Evolutionary conservation across 441 rosid species (phyloP), one percentile per base, ranked within the genome.

Genomic region (Omphalea diandra): DNA sequence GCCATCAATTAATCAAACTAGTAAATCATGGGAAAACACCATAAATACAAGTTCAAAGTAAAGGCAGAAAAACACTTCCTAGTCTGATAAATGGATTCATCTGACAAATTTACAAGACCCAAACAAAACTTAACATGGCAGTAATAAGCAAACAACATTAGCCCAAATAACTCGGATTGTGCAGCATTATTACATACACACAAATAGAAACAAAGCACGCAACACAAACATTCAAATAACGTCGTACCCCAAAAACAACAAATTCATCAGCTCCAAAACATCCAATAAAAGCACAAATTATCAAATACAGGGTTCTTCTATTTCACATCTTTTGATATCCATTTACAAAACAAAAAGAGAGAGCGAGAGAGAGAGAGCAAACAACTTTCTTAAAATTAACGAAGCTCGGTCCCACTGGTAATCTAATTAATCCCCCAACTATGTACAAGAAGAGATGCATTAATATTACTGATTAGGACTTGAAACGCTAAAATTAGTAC

Each of bases 261-360:
- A n/a, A 20, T 40, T 62, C 44, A 54, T 58, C 33, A 8, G 50
- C 52, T 18, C 29, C 26, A 43, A 17, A 44, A 55, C 11, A 64
- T 47, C 26, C 61, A 33, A 61, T 7, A 52, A 35, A 14, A 53
- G 58, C 49, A 67, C 33, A 14, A 54, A 56, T 62, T 33, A 63
- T 18, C 7, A 77, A 68, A 40, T 47, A 50, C 27, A 31, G 11
- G 49, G 44, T 47, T 54, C 53, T 55, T 26, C 57, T 43, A 43
- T 59, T 65, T 66, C 69, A 63, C 24, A 41, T 63, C 46, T 57
- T 63, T 35, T 47, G 29, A 53, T 33, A 54, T 72, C n/a, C 46
- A 79, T 79, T 59, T 73, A 72, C 74, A 72, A 61, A 71, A 47
- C 11, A 24, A 54, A 26, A n/a, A n/a, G n/a, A n/a, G n/a, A n/a